A percentile compares a stretch with the other conserved stretches of the same genome.
These are phyloP conservation scores for Grigorovia transvaalensis DNA, from an alignment of 805 yeast genomes.

Conservation along the genomic window DNA sequence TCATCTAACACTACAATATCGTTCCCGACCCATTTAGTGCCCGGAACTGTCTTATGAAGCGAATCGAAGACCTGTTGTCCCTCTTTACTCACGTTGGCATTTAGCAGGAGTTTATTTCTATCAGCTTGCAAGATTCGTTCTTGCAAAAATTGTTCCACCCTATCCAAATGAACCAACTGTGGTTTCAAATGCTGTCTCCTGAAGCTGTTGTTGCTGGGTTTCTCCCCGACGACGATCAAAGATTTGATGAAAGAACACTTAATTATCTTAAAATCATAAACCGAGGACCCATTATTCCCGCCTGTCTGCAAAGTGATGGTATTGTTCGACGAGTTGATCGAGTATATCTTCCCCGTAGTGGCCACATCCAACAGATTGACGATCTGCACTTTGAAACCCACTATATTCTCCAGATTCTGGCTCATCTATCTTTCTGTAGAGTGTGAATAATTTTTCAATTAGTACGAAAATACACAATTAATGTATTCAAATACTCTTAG, in stretches of 20 bases:
- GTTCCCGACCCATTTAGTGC: constrained; percentile 35
- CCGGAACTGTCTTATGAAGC: constrained; percentile 35
- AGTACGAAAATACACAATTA: background rate
- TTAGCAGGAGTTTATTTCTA: constrained; percentile 19
- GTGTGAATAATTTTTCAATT: background rate
- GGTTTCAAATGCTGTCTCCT: constrained; percentile 28
- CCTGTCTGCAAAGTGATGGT: constrained; percentile 27
- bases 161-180: constrained; percentile 24
- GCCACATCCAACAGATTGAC: constrained; percentile 48
- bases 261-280: constrained; percentile 37
- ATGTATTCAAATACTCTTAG: background rate
- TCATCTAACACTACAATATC: constrained; percentile 38
- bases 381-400: constrained; percentile 43
- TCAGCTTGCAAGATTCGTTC: constrained; percentile 19
- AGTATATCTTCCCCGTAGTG: constrained; percentile 52
- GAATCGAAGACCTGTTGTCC: constrained; percentile 38
- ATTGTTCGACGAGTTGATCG: constrained; percentile 40
- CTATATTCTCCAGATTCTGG: constrained; percentile 19
- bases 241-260: constrained; percentile 49
- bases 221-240: constrained; percentile 37
- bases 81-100: constrained; percentile 31
- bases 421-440: constrained; percentile 13
- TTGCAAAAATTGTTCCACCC: constrained; percentile 19
- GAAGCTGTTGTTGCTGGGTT: constrained; percentile 20
- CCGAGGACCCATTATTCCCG: constrained; percentile 13